phyloP scores from a whole-genome alignment of 177 flowering plant genomes.

The Vitis hybrid region DNA sequence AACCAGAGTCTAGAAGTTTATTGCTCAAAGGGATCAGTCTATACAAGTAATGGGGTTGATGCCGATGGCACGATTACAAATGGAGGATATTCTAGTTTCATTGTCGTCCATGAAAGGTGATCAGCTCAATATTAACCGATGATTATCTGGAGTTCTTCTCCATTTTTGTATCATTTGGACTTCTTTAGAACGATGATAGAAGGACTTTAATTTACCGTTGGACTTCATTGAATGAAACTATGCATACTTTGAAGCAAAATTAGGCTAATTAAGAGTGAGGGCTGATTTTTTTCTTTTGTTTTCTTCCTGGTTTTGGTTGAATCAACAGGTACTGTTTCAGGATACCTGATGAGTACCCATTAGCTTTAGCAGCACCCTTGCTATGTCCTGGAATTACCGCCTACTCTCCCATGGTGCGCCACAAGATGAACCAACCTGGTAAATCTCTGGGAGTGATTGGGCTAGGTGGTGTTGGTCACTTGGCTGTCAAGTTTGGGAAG shows the following conservation, averaged over 20 bases:
- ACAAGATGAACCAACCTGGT: constrained; percentile 49
- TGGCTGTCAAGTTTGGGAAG: constrained; percentile 56
- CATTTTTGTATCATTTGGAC: no score
- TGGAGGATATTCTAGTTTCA: constrained; percentile 44
- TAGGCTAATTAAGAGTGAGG: no score
- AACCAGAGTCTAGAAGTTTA: constrained; percentile 29
- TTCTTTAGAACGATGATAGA: no score
- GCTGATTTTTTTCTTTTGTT: no score
- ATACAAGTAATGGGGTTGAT: constrained; percentile 33
- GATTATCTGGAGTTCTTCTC: no score
- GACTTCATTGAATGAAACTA: no score
- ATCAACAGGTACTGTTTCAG: constrained; percentile 39
- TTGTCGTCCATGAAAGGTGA: constrained; percentile 42
- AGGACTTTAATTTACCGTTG: no score
- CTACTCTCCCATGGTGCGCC: constrained; percentile 46
- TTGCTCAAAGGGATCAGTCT: constrained; percentile 25
- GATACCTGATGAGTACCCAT: constrained; percentile 36
- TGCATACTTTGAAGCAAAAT: no score
- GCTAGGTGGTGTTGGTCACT: constrained; percentile 55
- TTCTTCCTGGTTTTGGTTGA: not conserved
- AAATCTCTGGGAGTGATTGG: constrained; percentile 49
- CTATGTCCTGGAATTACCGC: constrained; percentile 52
- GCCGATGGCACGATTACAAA: constrained; percentile 41
- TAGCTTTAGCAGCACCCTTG: constrained; percentile 41
- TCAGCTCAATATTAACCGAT: no score